phyloP scores from a whole-genome alignment of 768 basidiomycete species.

The Mycena belliarum region DNA sequence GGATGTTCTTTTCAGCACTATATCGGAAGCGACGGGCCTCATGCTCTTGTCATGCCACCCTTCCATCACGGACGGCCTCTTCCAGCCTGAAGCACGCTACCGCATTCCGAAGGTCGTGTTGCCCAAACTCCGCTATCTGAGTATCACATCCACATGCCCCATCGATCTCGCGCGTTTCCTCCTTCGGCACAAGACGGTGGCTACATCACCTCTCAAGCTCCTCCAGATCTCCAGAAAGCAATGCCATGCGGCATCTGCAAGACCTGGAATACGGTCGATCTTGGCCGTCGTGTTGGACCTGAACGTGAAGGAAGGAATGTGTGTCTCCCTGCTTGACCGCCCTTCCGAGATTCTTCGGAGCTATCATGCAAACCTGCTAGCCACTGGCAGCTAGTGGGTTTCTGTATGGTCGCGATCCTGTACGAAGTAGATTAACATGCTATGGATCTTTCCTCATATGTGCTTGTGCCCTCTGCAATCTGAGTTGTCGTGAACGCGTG shows the following conservation, averaged over 20 bases:
- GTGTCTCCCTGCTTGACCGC: neutral
- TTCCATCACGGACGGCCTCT: neutral
- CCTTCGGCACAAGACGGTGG: neutral
- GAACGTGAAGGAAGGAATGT: neutral
- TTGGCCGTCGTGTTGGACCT: neutral
- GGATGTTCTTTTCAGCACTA: neutral
- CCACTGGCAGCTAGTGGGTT: no score
- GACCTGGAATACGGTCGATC: neutral
- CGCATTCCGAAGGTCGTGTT: neutral
- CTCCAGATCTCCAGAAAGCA: neutral
- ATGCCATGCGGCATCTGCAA: neutral
- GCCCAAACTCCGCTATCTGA: neutral
- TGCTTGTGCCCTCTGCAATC: no score
- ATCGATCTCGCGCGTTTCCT: neutral
- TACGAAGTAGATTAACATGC: no score
- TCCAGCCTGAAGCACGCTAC: constrained; percentile 4
- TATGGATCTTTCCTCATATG: no score
- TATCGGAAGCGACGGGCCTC: neutral
- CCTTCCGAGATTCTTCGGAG: neutral
- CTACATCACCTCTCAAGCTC: neutral
- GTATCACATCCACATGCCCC: neutral
- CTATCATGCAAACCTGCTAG: no score
- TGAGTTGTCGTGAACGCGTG: no score
- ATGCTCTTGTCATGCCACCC: neutral
- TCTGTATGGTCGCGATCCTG: no score